These are phyloP conservation scores for Bruguiera gymnorhiza DNA, from an alignment of 345 rosid genomes.

Conservation along the genomic window DNA sequence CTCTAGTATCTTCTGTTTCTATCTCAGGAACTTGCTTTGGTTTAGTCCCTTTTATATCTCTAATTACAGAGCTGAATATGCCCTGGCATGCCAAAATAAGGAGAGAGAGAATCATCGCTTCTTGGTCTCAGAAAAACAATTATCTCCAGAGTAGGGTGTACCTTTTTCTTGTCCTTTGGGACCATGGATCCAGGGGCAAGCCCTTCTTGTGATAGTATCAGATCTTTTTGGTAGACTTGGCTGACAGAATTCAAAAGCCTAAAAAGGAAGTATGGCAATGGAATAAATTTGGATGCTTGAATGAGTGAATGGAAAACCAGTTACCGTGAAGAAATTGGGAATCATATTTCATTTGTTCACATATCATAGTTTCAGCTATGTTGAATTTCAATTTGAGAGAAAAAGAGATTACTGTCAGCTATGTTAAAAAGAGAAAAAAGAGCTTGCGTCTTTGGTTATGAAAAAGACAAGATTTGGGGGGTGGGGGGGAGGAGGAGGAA, in stretches of 20 bases:
- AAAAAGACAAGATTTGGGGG: background rate
- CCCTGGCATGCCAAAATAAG: constrained; percentile 42
- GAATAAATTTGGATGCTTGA: background rate
- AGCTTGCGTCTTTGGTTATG: background rate
- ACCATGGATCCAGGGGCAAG: constrained; percentile 23
- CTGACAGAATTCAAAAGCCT: constrained; percentile 56
- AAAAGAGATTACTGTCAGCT: background rate
- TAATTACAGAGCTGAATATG: constrained; percentile 79
- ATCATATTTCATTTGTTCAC: background rate
- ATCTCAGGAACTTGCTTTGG: constrained; percentile 44
- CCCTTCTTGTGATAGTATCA: constrained; percentile 35
- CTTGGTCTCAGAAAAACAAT: background rate
- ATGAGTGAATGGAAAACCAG: background rate
- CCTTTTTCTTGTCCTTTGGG: constrained; percentile 83
- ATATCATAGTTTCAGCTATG: background rate
- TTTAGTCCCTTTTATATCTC: constrained; percentile 52
- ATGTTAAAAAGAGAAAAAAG: background rate
- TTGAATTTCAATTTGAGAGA: background rate
- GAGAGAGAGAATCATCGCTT: constrained; percentile 1
- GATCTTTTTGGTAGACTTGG: constrained; percentile 55
- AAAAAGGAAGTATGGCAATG: constrained; percentile 4
- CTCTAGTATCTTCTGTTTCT: constrained; percentile 63
- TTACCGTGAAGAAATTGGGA: background rate
- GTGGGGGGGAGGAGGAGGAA: too few relatives aligned
- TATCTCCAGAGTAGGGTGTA: constrained; percentile 7